Conservation (phyloP, 495 filamentous ascomycete genomes). For the Penicillium macrosclerotiorum region DNA sequence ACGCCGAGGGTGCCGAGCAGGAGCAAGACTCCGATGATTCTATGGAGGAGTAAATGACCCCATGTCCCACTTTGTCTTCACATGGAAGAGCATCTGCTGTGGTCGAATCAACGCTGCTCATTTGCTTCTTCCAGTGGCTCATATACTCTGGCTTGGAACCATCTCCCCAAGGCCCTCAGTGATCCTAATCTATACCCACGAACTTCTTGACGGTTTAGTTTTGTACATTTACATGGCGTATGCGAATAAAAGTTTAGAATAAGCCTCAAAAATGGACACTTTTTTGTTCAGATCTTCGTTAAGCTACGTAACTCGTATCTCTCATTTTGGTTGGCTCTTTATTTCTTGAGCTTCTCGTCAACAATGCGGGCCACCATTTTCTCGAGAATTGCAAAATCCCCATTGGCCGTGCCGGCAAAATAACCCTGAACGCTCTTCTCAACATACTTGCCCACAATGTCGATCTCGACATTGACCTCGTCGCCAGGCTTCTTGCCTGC, state of each 20-base stretch:
- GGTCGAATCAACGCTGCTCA: too few species aligned
- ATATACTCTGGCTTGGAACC: not conserved
- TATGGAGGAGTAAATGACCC: conserved; percentile 35
- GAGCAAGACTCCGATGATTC: conserved; percentile 36
- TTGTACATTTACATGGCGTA: conserved; percentile 23
- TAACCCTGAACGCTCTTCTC: conserved; percentile 80
- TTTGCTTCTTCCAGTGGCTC: too few species aligned
- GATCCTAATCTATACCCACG: conserved; percentile 21
- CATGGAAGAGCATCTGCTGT: too few species aligned
- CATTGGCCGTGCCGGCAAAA: conserved; percentile 50
- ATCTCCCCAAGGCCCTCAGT: not conserved
- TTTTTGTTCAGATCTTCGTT: conserved; percentile 15
- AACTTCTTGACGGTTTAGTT: conserved; percentile 13
- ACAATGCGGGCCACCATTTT: conserved; percentile 80
- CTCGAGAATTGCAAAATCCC: conserved; percentile 68
- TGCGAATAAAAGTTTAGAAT: conserved; percentile 16
- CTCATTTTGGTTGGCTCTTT: conserved; percentile 6
- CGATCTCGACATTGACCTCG: conserved; percentile 93
- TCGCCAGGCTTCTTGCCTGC: conserved; percentile 80
- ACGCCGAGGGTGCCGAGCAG: conserved; percentile 49
- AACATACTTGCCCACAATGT: conserved; percentile 98
- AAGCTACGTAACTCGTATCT: conserved; percentile 8
- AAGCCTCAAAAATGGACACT: conserved; percentile 11
- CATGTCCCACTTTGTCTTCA: too few species aligned
- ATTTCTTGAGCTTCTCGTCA: conserved; percentile 62